Evolutionary conservation across 2,329 filamentous ascomycete genomes (phyloP), one percentile per base, ranked within the genome.

Genomic region (Fusarium fracticaudum): DNA sequence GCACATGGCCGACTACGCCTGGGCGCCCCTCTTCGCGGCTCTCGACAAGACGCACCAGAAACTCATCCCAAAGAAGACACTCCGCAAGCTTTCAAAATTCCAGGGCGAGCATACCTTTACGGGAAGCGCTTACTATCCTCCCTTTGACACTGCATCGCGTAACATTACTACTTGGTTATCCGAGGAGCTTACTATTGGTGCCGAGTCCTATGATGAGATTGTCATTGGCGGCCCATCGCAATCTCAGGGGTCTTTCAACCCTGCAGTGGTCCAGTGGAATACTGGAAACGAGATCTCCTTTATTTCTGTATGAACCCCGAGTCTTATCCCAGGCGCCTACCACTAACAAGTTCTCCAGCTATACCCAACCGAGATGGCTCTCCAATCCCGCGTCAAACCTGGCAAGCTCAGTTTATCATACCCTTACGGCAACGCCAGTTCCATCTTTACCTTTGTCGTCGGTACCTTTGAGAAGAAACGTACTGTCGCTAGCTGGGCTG

Each of bases 121-220:
- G 0, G 86, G 86, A 0, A 86, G 86, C 11, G 86, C 89, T 0
- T 90, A 86, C 76, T 89, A 88, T 3, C 89, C 89, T 2, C 89
- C 90, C 0, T 90, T 85, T 57, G 90, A 92, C 76, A 82, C 82
- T 3, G 85, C 84, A 22, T 85, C 86, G 0, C 85, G 90, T 24
- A 91, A 91, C 73, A 88, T 91, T 69, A 87, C 87, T 1, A 85
- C 88, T 17, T 92, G 88, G 88, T 74, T 92, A 0, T 87, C 87
- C 0, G 79, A 85, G 7, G 85, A 87, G 31, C 81, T 92, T 17
- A 90, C 86, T 14, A 91, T 92, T 69, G 90, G 90, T 43, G 88
- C 87, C 0, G 86, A 90, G 76, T 87, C 88, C 0, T 90, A 89
- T 72, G 84, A 87, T 18, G 86, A 91, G 78, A 86, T 84, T 47